Percentiles rank a stretch among this genome's conserved stretches.
phyloP scores from a whole-genome alignment of 148 eudicot species.

The Bassia scoparia region DNA sequence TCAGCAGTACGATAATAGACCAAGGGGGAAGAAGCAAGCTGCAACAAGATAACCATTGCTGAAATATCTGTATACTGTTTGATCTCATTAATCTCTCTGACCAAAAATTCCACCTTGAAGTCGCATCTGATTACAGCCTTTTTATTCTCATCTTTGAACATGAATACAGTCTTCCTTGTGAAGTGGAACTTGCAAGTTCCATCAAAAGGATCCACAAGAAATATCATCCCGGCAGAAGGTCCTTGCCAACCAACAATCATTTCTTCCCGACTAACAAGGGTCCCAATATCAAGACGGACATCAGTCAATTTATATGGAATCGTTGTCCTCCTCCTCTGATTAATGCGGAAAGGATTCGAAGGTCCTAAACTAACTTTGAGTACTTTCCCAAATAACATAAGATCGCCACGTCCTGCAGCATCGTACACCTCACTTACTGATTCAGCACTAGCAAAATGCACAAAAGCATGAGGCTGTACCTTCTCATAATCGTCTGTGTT shows the following conservation, averaged over 20 bases:
- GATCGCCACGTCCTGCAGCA: conserved; percentile 44
- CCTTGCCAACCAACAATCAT: conserved; percentile 75
- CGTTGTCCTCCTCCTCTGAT: conserved; percentile 48
- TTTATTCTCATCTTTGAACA: conserved; percentile 38
- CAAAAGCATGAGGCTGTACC: conserved; percentile 85
- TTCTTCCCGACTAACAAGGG: conserved; percentile 43
- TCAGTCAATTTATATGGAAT: conserved; percentile 49
- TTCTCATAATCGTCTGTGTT: conserved; percentile 43
- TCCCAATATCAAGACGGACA: conserved; percentile 58
- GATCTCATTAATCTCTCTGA: conserved; percentile 57
- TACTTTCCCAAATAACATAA: conserved; percentile 30
- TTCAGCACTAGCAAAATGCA: conserved; percentile 60
- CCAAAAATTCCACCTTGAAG: conserved; percentile 63
- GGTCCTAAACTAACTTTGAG: conserved; percentile 65
- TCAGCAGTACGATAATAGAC: conserved; percentile 78
- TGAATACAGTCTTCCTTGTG: conserved; percentile 49
- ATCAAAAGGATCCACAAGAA: conserved; percentile 75
- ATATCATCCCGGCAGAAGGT: conserved; percentile 49
- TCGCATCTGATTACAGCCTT: conserved; percentile 58
- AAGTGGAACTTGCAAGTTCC: conserved; percentile 58
- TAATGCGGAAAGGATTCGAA: conserved; percentile 55
- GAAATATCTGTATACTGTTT: conserved; percentile 35
- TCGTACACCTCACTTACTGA: conserved; percentile 45
- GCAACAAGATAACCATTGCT: conserved; percentile 47
- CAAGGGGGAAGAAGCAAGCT: conserved; percentile 62